phyloP scores from a whole-genome alignment of 1,139 yeast genomes.

The Fermentozyma sake region DNA sequence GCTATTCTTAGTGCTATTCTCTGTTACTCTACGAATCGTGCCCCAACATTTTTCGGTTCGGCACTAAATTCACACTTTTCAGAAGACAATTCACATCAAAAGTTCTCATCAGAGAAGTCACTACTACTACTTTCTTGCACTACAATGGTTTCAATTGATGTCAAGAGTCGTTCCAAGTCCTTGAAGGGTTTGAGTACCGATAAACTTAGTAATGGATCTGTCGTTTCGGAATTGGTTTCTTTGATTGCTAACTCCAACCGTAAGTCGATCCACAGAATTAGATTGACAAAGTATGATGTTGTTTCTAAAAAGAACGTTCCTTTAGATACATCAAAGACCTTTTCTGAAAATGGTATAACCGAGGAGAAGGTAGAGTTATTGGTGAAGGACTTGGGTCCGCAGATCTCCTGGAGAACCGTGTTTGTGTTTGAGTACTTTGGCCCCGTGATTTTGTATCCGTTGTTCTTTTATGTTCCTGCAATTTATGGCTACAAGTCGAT shows the following conservation, averaged over 20 bases:
- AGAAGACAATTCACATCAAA: too few species aligned
- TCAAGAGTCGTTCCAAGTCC: conserved; percentile 49
- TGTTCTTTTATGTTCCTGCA: conserved; percentile 46
- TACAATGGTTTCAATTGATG: conserved; percentile 34
- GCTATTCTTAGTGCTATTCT: too few species aligned
- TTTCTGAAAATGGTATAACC: conserved; percentile 28
- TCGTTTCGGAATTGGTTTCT: conserved; percentile 29
- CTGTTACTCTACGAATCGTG: too few species aligned
- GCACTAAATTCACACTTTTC: too few species aligned
- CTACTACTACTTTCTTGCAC: too few species aligned
- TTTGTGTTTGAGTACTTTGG: conserved; percentile 85
- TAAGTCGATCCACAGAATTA: conserved; percentile 35
- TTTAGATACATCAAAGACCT: conserved; percentile 26
- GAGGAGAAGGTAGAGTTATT: conserved; percentile 31
- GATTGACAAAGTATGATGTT: conserved; percentile 30
- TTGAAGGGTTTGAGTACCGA: conserved; percentile 38
- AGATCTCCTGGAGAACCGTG: conserved; percentile 87
- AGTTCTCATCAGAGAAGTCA: too few species aligned
- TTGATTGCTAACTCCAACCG: conserved; percentile 43
- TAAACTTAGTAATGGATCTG: conserved; percentile 26
- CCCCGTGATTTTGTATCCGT: conserved; percentile 75
- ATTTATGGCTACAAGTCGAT: conserved; percentile 15
- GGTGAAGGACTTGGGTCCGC: conserved; percentile 90
- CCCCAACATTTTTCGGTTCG: too few species aligned
- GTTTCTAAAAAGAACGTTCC: conserved; percentile 29